phyloP scores from a whole-genome alignment of 1,284 basidiomycete species.

The Trichosporon ovoides region DNA sequence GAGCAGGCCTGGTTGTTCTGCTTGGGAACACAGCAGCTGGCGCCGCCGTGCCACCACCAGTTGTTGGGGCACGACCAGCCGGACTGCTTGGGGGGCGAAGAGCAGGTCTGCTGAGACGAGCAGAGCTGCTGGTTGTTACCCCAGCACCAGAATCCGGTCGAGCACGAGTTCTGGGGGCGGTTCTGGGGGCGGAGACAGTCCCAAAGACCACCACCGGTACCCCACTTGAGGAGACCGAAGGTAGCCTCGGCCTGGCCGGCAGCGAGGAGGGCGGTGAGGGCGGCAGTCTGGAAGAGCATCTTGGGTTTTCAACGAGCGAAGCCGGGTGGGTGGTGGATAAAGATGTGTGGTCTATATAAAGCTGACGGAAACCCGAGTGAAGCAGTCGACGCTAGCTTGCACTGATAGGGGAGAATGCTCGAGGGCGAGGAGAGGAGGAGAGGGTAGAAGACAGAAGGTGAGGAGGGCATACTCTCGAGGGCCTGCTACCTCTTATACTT shows the following conservation, averaged over 20 bases:
- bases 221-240: constrained; percentile 18
- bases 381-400: constrained; percentile 1
- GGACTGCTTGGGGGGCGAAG: constrained; percentile 23
- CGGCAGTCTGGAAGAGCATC: constrained; percentile 7
- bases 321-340: neutral
- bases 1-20: constrained; percentile 5
- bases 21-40: neutral
- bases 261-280: constrained; percentile 18
- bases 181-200: neutral
- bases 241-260: constrained; percentile 17
- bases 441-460: neutral
- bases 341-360: neutral
- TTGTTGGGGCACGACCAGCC: constrained; percentile 41
- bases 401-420: neutral
- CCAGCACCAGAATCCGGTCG: constrained; percentile 39
- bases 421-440: neutral
- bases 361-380: neutral
- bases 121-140: constrained; percentile 14
- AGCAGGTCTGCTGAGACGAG: neutral
- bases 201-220: constrained; percentile 1
- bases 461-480: too few relatives aligned
- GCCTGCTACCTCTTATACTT: too few relatives aligned
- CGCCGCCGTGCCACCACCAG: constrained; percentile 42
- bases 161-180: constrained; percentile 16
- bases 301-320: neutral